These are phyloP conservation scores for Juglanconis oblonga DNA, from an alignment of 2,329 filamentous ascomycete genomes.

Conservation along the genomic window DNA sequence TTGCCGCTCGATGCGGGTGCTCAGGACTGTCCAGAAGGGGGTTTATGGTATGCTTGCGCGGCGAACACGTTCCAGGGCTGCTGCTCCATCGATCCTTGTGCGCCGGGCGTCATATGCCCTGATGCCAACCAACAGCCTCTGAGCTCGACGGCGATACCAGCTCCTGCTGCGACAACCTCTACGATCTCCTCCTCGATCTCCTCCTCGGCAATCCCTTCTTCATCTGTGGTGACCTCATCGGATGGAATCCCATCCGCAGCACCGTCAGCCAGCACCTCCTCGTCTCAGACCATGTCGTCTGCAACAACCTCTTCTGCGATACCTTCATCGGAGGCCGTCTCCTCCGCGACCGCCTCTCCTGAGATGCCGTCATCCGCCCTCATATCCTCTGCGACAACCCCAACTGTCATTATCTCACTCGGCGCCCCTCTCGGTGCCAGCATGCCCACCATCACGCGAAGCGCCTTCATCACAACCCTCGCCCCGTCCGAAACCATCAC, in stretches of 20 bases:
- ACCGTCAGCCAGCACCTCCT: neutral
- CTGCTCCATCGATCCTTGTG: constrained; percentile 43
- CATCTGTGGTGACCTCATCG: no score
- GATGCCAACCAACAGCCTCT: constrained; percentile 10
- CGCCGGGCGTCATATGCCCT: constrained; percentile 28
- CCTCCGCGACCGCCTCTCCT: no score
- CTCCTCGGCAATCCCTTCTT: neutral
- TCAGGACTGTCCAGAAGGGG: constrained; percentile 27
- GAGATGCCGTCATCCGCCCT: no score
- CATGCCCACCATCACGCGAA: neutral
- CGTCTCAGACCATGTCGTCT: neutral
- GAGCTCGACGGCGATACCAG: constrained; percentile 5
- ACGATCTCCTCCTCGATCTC: neutral
- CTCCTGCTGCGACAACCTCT: neutral
- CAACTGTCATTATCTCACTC: neutral
- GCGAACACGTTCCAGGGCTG: constrained; percentile 40
- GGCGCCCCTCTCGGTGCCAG: neutral
- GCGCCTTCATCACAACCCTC: neutral
- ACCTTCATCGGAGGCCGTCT: no score
- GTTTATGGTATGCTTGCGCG: constrained; percentile 36
- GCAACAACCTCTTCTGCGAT: neutral
- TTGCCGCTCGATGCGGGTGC: neutral
- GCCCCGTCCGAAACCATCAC: neutral
- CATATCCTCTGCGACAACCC: neutral
- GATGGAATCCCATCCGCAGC: neutral